Evolutionary conservation across 192 early-diverging fungal genomes (phyloP).

Genomic region (Geranomyces michiganensis): DNA sequence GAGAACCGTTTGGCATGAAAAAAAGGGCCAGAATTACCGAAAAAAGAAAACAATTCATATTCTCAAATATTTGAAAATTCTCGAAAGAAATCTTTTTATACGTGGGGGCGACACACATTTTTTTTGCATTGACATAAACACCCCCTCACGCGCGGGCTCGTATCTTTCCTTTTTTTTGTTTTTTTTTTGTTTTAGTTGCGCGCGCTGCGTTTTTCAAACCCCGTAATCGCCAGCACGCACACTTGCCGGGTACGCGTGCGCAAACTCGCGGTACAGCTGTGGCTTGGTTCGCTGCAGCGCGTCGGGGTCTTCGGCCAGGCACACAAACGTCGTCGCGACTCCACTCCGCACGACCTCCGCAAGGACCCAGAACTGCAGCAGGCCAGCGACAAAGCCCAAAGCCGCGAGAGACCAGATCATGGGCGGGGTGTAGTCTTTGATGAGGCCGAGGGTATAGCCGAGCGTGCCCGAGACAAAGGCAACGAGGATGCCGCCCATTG

Average conservation of each 20-base stretch:
- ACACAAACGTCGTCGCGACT: constrained; percentile 89
- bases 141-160: too few species aligned
- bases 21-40: too few species aligned
- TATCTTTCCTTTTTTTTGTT: too few species aligned
- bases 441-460: constrained; percentile 30
- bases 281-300: constrained; percentile 37
- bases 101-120: too few species aligned
- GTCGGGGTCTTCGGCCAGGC: constrained; percentile 54
- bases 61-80: too few species aligned
- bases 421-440: neutral
- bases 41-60: too few species aligned
- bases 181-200: too few species aligned
- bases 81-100: too few species aligned
- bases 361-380: constrained; percentile 76
- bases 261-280: constrained; percentile 32
- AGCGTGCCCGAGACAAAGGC: constrained; percentile 53
- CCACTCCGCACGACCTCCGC: constrained; percentile 80
- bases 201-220: too few species aligned
- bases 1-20: too few species aligned
- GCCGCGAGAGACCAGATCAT: neutral
- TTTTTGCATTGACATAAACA: too few species aligned
- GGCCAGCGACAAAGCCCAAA: constrained; percentile 72
- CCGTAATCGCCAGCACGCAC: neutral
- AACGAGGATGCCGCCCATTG: constrained; percentile 70
- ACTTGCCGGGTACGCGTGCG: constrained; percentile 22